Evolutionary conservation across 2,329 filamentous ascomycete species (phyloP), one percentile per base, ranked within the genome.

Genomic region (Diaporthe helianthi): DNA sequence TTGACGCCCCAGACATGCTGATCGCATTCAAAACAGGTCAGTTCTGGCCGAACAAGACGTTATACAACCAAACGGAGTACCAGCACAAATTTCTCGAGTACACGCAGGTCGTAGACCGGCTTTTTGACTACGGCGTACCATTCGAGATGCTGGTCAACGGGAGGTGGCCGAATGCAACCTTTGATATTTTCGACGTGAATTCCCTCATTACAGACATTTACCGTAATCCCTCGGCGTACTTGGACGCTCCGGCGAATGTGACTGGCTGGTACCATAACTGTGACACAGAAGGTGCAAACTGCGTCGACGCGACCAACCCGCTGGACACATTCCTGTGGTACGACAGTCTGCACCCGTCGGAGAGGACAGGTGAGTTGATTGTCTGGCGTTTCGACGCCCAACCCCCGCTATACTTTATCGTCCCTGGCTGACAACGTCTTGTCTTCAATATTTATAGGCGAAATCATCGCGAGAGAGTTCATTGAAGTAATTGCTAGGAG

Each of bases 311-410:
- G 46, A 72, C 78, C 17, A 68, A 82, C 4, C 81, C 82, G 41
- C 78, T 82, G 41, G 86, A 91, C 73, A 89, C 86, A 54, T 94
- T 87, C 76, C 73, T 93, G 76, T 94, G 92, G 90, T 85, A 84
- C 74, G 92, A 95, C 78, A 86, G 89, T 76, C 77, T 94, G 76
- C 92, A 95, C 80, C 91, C 91, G 0, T 89, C 88, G 36, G 84
- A 89, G 78, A 86, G 87, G 78, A 85, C 89, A 9, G 85, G 88
- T 78, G 80, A 85, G 74, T 80, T 80, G 84, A 36, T 36, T 49
- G n/a, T 44, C 41, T 22, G 26, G 17, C 31, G 15, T 24, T 29
- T 3, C 17, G 2, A 15, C 19, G n/a, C 15, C 3, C 0, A 17
- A 7, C 8, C 44, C n/a, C 44, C 36, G 19, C 41, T 6, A 7